Evolutionary conservation across 345 rosid genomes (phyloP).

Genomic region (Conringia planisiliqua): DNA sequence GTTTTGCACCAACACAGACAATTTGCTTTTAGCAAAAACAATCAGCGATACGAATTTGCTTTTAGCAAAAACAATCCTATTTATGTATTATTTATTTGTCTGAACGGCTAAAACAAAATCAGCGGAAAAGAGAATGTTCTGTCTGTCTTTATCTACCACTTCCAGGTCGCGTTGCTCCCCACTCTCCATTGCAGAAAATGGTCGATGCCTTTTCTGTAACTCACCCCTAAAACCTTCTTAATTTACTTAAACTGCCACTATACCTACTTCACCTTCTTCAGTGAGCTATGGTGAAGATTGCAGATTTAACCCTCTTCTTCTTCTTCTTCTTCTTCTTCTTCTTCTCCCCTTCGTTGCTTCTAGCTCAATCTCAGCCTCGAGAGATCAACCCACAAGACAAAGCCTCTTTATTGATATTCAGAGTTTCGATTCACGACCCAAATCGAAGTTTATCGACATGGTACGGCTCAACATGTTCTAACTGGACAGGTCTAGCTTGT

Average conservation of each 20-base stretch:
- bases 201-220: neutral
- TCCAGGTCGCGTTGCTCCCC: conserved; percentile 10
- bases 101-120: neutral
- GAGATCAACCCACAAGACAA: conserved; percentile 53
- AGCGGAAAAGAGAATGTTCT: conserved; percentile 15
- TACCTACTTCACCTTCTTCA: neutral
- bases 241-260: conserved; percentile 20
- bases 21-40: no score
- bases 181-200: neutral
- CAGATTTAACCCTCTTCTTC: conserved; percentile 5
- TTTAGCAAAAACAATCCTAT: no score
- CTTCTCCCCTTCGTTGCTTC: conserved; percentile 26
- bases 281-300: neutral
- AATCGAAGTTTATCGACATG: conserved; percentile 53
- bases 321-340: conserved; percentile 36
- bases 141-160: conserved; percentile 4
- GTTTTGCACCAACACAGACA: no score
- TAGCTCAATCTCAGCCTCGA: conserved; percentile 34
- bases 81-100: neutral
- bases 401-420: conserved; percentile 53
- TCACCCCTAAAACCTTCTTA: neutral
- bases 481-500: conserved; percentile 76
- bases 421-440: conserved; percentile 52
- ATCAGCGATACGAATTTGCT: no score
- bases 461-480: conserved; percentile 65